Evolutionary conservation across 2,329 filamentous ascomycete species (phyloP), one percentile per base, ranked within the genome.

Genomic region (Pleoardoris graminearum): DNA sequence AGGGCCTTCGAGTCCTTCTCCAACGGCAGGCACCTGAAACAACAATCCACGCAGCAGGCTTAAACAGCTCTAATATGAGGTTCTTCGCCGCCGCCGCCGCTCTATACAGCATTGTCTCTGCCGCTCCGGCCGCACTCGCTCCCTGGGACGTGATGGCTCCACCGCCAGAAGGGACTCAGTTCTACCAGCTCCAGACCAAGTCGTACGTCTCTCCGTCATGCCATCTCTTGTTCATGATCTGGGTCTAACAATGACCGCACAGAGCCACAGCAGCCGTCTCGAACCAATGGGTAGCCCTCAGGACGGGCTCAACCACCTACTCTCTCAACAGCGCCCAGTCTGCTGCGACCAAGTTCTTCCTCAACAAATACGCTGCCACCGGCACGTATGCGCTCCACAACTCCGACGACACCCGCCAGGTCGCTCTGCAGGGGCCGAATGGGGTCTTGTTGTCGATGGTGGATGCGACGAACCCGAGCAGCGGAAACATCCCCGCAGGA

Each of bases 181-280:
- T 68, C 47, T 70, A 67, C 51, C 58, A 58, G 19, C 52, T 70
- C 4, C 63, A 66, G 32, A 41, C 61, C 32, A 68, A 63, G 35
- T 69, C 66, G 67, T 68, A 54, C 33, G 62, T 54, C n/a, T 30
- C 21, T 5, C 22, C 21, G 16, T 32, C 16, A 3, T 21, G 1
- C 17, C 12, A 19, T 6, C 7, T 21, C 30, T 17, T 22, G 12
- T 7, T 21, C 25, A 29, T 12, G 5, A 16, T 12, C 44, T 17
- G 30, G 46, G 14, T 42, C 45, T 32, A 4, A 46, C 23, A 29
- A 12, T 27, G 21, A 21, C 16, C 11, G 22, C 16, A 36, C 25
- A 69, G 63, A 8, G 29, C 59, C 3, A 53, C 46, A 7, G 51
- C 65, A 16, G 51, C 61, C 3, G 52, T 67, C 19, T 61, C 57